Conservation (phyloP, 78 protist genomes). For the Emiliania huxleyi region DNA sequence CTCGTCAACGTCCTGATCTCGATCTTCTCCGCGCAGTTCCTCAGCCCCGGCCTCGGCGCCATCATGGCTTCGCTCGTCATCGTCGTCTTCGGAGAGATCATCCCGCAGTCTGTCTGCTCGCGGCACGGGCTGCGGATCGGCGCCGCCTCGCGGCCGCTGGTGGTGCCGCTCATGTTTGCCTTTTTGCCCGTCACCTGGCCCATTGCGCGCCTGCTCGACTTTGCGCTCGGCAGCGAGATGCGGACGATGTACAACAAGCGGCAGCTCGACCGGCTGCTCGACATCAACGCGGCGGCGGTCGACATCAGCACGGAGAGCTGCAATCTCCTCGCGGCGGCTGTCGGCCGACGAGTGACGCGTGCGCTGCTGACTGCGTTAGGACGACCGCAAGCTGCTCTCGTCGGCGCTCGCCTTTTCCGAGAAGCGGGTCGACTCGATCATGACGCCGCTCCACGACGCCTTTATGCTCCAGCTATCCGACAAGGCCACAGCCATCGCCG, state of each 20-base stretch:
- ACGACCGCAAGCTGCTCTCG: conserved; percentile 62
- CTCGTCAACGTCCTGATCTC: conserved; percentile 82
- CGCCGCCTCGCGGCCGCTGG: not conserved
- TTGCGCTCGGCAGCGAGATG: conserved; percentile 78
- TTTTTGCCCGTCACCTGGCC: conserved; percentile 51
- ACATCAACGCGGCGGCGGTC: conserved; percentile 55
- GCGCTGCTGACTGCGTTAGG: conserved; percentile 53
- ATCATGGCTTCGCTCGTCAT: conserved; percentile 68
- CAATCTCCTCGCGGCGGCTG: too few relatives aligned
- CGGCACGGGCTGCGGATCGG: conserved; percentile 71
- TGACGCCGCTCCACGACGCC: conserved; percentile 79
- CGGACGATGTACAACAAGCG: conserved; percentile 71
- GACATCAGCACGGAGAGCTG: too few relatives aligned
- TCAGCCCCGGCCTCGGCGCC: conserved; percentile 74
- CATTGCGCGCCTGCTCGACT: conserved; percentile 72
- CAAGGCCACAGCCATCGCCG: too few relatives aligned
- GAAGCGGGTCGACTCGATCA: conserved; percentile 45
- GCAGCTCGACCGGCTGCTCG: conserved; percentile 67
- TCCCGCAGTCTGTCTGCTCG: conserved; percentile 73
- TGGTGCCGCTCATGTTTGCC: not conserved
- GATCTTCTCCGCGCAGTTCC: conserved; percentile 69
- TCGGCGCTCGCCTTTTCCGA: conserved; percentile 76
- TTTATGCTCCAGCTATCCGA: conserved; percentile 66
- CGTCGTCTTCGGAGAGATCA: conserved; percentile 87
- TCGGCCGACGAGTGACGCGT: too few relatives aligned